These are phyloP conservation scores for Sporothrix mexicana DNA, from an alignment of 2,329 filamentous ascomycete genomes.

Conservation along the genomic window DNA sequence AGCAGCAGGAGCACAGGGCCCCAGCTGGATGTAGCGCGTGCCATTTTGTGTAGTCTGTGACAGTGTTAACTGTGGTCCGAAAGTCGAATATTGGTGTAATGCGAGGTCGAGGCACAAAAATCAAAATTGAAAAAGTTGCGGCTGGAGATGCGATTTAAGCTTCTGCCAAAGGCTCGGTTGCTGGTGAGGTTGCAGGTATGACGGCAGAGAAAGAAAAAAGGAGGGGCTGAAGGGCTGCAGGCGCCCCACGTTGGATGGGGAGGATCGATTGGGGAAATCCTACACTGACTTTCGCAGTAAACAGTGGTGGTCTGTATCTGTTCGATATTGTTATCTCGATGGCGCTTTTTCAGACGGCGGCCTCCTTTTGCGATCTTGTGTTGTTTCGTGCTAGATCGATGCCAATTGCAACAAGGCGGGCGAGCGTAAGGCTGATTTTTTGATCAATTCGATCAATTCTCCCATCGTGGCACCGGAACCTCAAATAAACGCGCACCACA, in stretches of 20 bases:
- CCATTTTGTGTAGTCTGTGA: slow-evolving; percentile 48
- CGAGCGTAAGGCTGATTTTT: slow-evolving; percentile 23
- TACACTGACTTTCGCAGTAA: slow-evolving; percentile 7
- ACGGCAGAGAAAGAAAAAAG: slow-evolving; percentile 22
- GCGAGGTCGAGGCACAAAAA: slow-evolving; percentile 8
- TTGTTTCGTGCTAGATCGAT: neutral
- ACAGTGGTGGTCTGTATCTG: neutral
- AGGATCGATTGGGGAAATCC: neutral
- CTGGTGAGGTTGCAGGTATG: slow-evolving; percentile 3
- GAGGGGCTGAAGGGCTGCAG: slow-evolving; percentile 30
- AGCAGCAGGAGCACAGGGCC: slow-evolving; percentile 59
- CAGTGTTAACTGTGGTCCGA: too few relatives aligned
- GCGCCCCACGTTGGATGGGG: slow-evolving; percentile 31
- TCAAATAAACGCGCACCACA: neutral
- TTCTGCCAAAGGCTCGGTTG: slow-evolving; percentile 17
- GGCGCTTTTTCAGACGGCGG: slow-evolving; percentile 8
- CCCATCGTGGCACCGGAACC: neutral
- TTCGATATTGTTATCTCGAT: slow-evolving; percentile 11
- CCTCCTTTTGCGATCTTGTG: slow-evolving; percentile 12
- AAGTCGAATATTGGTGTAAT: too few relatives aligned
- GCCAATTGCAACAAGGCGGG: neutral
- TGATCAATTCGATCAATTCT: neutral
- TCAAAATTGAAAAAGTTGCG: neutral
- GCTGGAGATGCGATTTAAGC: slow-evolving; percentile 29
- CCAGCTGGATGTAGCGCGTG: slow-evolving; percentile 54